These are phyloP conservation scores for Filobasidium wieringae DNA, from an alignment of 768 basidiomycete species.

Conservation along the genomic window DNA sequence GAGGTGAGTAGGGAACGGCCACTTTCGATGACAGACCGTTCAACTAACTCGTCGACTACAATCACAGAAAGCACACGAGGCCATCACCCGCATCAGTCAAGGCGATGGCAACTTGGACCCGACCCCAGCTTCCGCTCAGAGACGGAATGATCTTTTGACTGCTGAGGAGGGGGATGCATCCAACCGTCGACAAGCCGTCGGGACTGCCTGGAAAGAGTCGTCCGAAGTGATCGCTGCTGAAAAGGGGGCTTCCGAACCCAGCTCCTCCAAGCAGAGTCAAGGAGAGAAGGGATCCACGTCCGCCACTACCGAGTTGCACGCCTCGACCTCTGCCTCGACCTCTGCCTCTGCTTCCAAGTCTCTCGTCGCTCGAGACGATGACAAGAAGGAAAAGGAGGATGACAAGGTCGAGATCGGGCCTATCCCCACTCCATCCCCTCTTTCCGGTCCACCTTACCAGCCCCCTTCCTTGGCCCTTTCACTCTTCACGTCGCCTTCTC, in stretches of 20 bases:
- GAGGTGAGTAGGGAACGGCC: neutral
- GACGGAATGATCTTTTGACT: slow-evolving; percentile 9
- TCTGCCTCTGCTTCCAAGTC: neutral
- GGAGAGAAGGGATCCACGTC: neutral
- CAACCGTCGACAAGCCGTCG: slow-evolving; percentile 11
- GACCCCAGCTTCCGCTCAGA: slow-evolving; percentile 4
- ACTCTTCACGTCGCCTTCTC: slow-evolving; percentile 29
- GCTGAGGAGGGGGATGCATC: neutral
- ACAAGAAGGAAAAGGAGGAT: neutral
- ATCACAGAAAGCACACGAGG: neutral
- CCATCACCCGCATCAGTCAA: neutral
- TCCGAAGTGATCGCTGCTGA: slow-evolving; percentile 1
- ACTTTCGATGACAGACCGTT: too few relatives aligned
- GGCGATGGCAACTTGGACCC: slow-evolving; percentile 12
- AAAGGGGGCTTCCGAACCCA: neutral
- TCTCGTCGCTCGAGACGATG: neutral
- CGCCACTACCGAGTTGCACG: neutral
- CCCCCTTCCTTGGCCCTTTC: slow-evolving; percentile 35
- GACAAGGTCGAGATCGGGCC: neutral
- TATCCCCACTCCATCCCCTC: neutral
- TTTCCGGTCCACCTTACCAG: slow-evolving; percentile 21
- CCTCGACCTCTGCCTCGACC: neutral
- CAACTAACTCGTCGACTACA: too few relatives aligned
- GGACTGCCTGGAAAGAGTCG: neutral
- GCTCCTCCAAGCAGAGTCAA: neutral